These are phyloP conservation scores for Sugiyamaella paludigena DNA, from an alignment of 1,139 yeast species.

Conservation along the genomic window DNA sequence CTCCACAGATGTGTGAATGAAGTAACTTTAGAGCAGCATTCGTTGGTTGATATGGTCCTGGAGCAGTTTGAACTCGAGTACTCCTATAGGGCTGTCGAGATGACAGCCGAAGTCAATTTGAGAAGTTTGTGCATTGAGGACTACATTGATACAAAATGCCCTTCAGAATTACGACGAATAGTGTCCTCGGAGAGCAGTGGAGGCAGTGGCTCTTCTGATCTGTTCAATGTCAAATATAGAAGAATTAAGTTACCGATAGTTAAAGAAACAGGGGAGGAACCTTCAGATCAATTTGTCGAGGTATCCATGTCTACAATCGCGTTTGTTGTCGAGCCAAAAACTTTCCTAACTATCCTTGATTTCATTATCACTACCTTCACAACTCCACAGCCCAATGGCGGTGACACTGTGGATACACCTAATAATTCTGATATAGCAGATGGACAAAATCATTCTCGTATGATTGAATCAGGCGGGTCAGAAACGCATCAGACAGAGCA, in stretches of 20 bases:
- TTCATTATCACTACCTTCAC: constrained; percentile 85
- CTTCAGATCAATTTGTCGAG: constrained; percentile 66
- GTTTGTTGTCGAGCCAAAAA: constrained; percentile 72
- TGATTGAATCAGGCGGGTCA: constrained; percentile 1
- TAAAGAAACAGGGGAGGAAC: constrained; percentile 9
- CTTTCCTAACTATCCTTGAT: constrained; percentile 74
- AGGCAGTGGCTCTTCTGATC: constrained; percentile 38
- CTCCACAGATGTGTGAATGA: constrained; percentile 67
- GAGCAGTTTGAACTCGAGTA: constrained; percentile 62
- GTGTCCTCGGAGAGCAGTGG: constrained; percentile 51
- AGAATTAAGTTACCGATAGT: constrained; percentile 32
- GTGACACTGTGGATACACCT: too few relatives aligned
- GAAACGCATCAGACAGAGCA: background rate
- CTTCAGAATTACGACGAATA: constrained; percentile 64
- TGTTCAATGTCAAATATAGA: constrained; percentile 60
- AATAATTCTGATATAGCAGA: background rate
- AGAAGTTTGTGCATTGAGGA: constrained; percentile 71
- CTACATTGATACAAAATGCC: constrained; percentile 62
- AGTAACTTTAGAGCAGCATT: constrained; percentile 58
- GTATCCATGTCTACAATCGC: constrained; percentile 77
- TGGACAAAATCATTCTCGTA: background rate
- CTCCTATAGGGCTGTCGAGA: constrained; percentile 55
- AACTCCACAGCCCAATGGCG: constrained; percentile 49
- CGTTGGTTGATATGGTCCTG: constrained; percentile 70
- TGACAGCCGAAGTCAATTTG: constrained; percentile 65